phyloP scores from a whole-genome alignment of 2,329 filamentous ascomycete genomes.

The Microascus cirrosus region DNA sequence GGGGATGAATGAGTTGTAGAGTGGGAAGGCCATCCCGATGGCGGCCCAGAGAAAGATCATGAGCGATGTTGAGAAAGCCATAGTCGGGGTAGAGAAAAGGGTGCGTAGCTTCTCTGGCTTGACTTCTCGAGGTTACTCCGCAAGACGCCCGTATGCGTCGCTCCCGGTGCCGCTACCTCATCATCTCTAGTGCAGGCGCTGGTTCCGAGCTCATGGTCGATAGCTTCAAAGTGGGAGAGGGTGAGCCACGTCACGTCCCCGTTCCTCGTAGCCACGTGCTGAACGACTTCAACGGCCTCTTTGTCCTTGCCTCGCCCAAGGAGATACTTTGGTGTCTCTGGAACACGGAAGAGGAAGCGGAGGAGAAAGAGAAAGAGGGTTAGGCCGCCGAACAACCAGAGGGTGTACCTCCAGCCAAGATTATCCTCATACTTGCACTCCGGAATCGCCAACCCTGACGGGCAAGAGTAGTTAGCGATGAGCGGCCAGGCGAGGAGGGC shows the following conservation, averaged over 20 bases:
- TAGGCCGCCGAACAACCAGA: constrained; percentile 24
- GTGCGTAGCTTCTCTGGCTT: constrained; percentile 15
- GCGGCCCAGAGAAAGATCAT: constrained; percentile 30
- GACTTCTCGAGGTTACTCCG: neutral
- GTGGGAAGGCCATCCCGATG: constrained; percentile 31
- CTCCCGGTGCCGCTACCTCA: neutral
- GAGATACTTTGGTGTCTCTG: constrained; percentile 26
- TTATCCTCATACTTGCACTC: constrained; percentile 18
- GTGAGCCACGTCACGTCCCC: constrained; percentile 13
- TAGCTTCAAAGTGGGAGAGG: constrained; percentile 10
- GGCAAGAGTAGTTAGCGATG: constrained; percentile 20
- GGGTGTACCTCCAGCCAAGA: constrained; percentile 30
- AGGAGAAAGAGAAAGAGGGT: constrained; percentile 23
- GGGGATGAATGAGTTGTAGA: constrained; percentile 34
- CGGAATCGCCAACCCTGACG: constrained; percentile 10
- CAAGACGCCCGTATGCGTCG: neutral
- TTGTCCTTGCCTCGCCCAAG: constrained; percentile 23
- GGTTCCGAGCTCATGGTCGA: constrained; percentile 4
- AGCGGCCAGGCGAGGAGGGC: constrained; percentile 19
- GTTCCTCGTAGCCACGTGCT: constrained; percentile 21
- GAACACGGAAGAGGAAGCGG: constrained; percentile 22
- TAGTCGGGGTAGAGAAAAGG: constrained; percentile 18
- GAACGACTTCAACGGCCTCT: constrained; percentile 28
- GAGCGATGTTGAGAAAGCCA: constrained; percentile 20
- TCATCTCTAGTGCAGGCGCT: neutral